Percentiles rank a stretch among this genome's conserved stretches.
phyloP scores from a whole-genome alignment of 345 rosid genomes.

The Camelina hispida region DNA sequence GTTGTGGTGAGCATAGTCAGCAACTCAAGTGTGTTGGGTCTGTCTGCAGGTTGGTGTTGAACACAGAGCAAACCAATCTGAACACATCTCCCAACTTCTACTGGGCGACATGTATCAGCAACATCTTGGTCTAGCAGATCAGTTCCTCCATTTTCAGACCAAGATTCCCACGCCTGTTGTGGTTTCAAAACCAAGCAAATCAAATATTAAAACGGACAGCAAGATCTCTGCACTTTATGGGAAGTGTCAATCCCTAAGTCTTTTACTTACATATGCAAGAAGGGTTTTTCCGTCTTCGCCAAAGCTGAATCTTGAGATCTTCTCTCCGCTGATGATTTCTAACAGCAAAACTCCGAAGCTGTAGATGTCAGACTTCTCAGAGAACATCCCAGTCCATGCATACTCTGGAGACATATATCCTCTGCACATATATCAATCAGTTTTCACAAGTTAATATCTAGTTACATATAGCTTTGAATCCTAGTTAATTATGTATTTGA shows the following conservation, averaged over 20 bases:
- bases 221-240: no score
- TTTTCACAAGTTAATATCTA: background rate
- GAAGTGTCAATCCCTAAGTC: no score
- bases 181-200: background rate
- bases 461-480: background rate
- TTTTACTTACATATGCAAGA: conserved; percentile 38
- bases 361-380: conserved; percentile 54
- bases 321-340: conserved; percentile 33
- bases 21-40: conserved; percentile 33
- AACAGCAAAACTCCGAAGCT: conserved; percentile 52
- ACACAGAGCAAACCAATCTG: conserved; percentile 39
- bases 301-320: conserved; percentile 35
- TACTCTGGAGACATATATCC: conserved; percentile 60
- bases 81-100: conserved; percentile 32
- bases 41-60: conserved; percentile 26
- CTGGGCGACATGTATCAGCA: conserved; percentile 9
- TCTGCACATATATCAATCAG: conserved; percentile 5
- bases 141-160: conserved; percentile 27
- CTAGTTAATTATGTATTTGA: background rate
- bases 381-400: conserved; percentile 51
- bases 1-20: conserved; percentile 34
- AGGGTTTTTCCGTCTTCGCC: conserved; percentile 23
- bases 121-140: conserved; percentile 26
- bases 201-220: no score
- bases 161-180: conserved; percentile 34